Evolutionary conservation across 768 basidiomycete species (phyloP), one percentile per base, ranked within the genome.

Genomic region (Rubroboletus pulcherrimus): DNA sequence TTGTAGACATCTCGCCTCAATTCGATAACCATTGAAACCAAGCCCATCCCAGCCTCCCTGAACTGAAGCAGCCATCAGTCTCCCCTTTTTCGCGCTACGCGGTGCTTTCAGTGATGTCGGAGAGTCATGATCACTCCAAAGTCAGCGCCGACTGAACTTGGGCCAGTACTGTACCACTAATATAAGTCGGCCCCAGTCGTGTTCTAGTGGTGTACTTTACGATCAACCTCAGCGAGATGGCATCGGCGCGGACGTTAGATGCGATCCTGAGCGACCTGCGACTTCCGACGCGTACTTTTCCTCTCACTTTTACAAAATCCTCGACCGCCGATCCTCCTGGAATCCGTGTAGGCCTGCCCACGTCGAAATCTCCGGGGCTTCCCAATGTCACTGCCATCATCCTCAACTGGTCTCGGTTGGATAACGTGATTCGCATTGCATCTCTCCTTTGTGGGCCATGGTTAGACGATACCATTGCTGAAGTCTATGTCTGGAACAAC

Each of bases 361-460:
- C 52, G 7, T 53, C 58, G 7, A 50, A 46, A 12, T 11, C 43
- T 37, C 45, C 29, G 29, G 43, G 50, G 11, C 49, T n/a, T 54
- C 73, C 75, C 59, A 75, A 81, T 57, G 79, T 79, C 12, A 83
- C 82, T 7, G 81, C 79, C 7, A 71, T 87, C 39, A 63, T 89
- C 38, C 72, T 87, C 41, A 88, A 87, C 66, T 88, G 86, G 87
- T 82, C 81, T 47, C 78, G 84, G 17, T 75, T 86, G 24, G 71
- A 77, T 0, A 89, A 89, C 58, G 82, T 89, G 40, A 63, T 78
- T 39, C 75, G 75, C 48, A 83, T 89, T 49, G 74, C 75, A 17
- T 77, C 78, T 24, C 63, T 75, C 24, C 73, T 87, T 14, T 87
- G 86, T 62, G 69, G 67, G 4, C 60, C 75, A 9, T 73, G 70